Percentiles rank a stretch among this genome's conserved stretches.
Conservation (phyloP, 257 asterid genomes). For the Nicotiana obtusifolia region DNA sequence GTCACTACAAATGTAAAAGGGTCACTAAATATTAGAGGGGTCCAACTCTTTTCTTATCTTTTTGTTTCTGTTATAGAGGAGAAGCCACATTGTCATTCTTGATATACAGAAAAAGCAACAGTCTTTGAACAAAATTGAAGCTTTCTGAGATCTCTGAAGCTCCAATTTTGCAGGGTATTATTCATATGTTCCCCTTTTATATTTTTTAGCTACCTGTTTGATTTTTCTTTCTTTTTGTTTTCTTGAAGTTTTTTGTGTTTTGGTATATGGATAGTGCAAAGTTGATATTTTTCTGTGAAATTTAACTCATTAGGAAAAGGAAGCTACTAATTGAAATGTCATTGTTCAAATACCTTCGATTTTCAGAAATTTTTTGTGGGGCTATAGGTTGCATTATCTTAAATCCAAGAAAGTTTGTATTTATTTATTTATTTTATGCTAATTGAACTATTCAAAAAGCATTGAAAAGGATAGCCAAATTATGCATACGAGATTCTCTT, state of each 20-base stretch:
- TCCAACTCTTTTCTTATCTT: slow-evolving; percentile 12
- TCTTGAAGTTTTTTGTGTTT: slow-evolving; percentile 5
- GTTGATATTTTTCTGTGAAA: neutral
- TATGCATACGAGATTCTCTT: neutral
- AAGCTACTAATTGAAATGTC: neutral
- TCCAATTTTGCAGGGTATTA: neutral
- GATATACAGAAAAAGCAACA: neutral
- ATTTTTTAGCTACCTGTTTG: neutral
- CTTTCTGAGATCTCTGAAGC: neutral
- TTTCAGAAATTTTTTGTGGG: neutral
- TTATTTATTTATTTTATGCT: neutral
- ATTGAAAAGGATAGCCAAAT: neutral
- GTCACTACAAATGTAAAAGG: neutral
- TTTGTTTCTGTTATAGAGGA: neutral
- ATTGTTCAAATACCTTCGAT: neutral
- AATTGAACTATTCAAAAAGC: neutral
- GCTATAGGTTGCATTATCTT: neutral
- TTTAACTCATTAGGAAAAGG: neutral
- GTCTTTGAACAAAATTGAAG: neutral
- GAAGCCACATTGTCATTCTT: slow-evolving; percentile 3
- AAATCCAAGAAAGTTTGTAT: neutral
- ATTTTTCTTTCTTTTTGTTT: neutral
- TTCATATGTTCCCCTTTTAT: neutral
- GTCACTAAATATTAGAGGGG: neutral
- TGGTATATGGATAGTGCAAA: neutral